phyloP scores from a whole-genome alignment of 129 eudicot genomes.

The Dittrichia graveolens region DNA sequence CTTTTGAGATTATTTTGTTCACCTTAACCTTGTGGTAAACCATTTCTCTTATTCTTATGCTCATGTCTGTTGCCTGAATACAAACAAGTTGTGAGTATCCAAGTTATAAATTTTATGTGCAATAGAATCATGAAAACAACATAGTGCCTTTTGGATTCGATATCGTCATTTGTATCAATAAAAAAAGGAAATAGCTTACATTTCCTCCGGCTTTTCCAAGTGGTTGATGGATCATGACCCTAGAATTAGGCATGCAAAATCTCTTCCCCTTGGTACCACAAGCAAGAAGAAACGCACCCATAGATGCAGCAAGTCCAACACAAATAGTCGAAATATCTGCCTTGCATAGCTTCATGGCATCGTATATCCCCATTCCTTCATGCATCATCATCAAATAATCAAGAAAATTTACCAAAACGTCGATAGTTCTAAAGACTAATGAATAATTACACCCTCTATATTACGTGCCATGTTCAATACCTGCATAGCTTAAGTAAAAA shows the following conservation, averaged over 20 bases:
- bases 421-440: not conserved
- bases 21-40: conserved; percentile 70
- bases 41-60: conserved; percentile 78
- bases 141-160: too few relatives aligned
- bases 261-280: conserved; percentile 91
- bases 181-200: conserved; percentile 42
- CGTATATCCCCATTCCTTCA: conserved; percentile 93
- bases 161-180: conserved; percentile 14
- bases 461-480: conserved; percentile 10
- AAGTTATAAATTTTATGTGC: not conserved
- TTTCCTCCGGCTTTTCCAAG: conserved; percentile 72
- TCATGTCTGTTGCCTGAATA: conserved; percentile 74
- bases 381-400: conserved; percentile 30
- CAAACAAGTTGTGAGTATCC: not conserved
- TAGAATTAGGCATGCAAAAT: conserved; percentile 93
- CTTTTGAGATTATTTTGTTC: conserved; percentile 75
- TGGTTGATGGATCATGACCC: conserved; percentile 94
- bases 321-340: conserved; percentile 94
- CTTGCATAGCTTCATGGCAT: conserved; percentile 93
- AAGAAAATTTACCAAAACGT: conserved; percentile 1
- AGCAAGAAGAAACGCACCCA: conserved; percentile 98
- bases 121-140: not conserved
- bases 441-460: not conserved
- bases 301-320: conserved; percentile 92
- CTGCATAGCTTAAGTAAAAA: not conserved